Evolutionary conservation across 2,329 filamentous ascomycete genomes (phyloP), one percentile per base, ranked within the genome.

Genomic region (Alternaria triticina): DNA sequence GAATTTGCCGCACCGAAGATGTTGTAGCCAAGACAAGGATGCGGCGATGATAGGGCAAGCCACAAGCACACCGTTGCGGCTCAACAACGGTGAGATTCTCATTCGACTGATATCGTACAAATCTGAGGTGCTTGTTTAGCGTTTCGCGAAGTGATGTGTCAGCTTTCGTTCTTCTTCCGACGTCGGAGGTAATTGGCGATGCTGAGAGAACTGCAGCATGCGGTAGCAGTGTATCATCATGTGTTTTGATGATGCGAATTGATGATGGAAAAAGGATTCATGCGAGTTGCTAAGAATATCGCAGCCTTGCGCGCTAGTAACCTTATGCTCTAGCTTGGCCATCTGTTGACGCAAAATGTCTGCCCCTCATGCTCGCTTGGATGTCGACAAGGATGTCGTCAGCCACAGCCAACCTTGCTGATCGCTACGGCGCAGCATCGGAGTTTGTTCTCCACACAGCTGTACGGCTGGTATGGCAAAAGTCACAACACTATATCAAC

Each of bases 331-430:
- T 58, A 54, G 59, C 30, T 0, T 13, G n/a, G 15, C 30, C 36
- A 36, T 36, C 28, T 52, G 28, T 36, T 36, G 49, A 36, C 28
- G 30, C 49, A 52, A 43, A 52, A 57, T 46, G 23, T 52, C 36
- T 65, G 61, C 64, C 67, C 66, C 58, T 61, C 62, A 27, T 60
- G 43, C 44, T 67, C 60, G 64, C 60, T 62, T 61, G 59, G 20
- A 63, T 10, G 27, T 8, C 45, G 54, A 50, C 30, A 43, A 22
- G 56, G 45, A 51, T 60, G 20, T 11, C 17, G 27, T 20, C 28
- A 12, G 28, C 17, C 28, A 50, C 23, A 20, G 49, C 43, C 40
- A 50, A 43, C 22, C 58, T n/a, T 46, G 58, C 17, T 50, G 45
- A 40, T 44, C 54, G 22, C 33, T 51, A 51, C 22, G 25, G 51